Conservation (phyloP, 2,329 filamentous ascomycete genomes). For the Calonectria pseudoreteaudii region DNA sequence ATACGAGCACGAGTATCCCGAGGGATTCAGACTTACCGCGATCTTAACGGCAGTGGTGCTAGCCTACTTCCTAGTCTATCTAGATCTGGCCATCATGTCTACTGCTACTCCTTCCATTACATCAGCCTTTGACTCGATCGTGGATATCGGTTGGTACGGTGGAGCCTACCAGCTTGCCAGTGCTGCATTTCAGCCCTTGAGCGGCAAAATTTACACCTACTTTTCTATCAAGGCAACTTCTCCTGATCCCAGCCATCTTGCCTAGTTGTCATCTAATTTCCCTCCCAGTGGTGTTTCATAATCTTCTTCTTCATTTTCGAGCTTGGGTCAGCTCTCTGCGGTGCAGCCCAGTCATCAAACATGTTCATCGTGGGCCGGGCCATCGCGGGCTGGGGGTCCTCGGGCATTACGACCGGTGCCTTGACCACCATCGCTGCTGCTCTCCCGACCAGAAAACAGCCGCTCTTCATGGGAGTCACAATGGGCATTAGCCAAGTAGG, state of each 20-base stretch:
- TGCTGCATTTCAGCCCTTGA: constrained; percentile 12
- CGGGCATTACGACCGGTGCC: neutral
- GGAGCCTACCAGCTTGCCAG: constrained; percentile 59
- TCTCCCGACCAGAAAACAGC: neutral
- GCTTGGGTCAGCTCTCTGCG: neutral
- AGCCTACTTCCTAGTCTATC: neutral
- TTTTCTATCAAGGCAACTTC: neutral
- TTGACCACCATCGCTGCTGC: neutral
- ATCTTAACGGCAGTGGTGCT: neutral
- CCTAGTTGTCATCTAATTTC: too few species aligned
- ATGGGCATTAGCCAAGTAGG: neutral
- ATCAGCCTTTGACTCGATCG: neutral
- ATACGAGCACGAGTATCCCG: neutral
- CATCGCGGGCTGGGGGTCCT: neutral
- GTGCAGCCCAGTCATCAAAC: neutral
- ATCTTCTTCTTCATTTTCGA: neutral
- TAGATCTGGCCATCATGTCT: neutral
- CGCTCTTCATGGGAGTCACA: neutral
- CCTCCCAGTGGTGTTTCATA: constrained; percentile 3
- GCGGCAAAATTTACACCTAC: neutral
- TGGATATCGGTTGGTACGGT: constrained; percentile 66
- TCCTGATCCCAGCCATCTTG: too few species aligned
- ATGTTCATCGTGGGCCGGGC: constrained; percentile 14
- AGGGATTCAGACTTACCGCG: neutral
- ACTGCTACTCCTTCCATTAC: neutral